Conservation (phyloP, 805 yeast genomes). For the Metschnikowia vanudenii region DNA sequence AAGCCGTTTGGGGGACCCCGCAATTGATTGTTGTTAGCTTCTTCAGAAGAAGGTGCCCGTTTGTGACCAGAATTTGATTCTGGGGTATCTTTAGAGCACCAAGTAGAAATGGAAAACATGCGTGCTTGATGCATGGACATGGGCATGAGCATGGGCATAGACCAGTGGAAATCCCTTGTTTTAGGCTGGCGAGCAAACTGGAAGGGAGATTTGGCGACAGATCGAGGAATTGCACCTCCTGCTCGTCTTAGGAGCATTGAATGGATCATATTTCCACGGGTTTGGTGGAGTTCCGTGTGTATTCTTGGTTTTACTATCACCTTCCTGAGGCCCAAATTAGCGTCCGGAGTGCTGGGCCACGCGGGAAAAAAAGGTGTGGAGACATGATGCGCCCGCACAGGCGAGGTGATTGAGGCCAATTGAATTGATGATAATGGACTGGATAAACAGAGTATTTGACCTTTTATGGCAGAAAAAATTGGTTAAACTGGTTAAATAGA, state of each 20-base stretch:
- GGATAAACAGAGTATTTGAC: too few relatives aligned
- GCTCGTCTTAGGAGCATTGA: not conserved
- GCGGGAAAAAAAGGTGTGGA: constrained; percentile 7
- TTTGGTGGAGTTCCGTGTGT: not conserved
- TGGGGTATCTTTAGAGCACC: not conserved
- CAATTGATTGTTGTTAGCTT: not conserved
- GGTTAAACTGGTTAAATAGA: too few relatives aligned
- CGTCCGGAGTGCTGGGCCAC: not conserved
- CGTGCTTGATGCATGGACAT: not conserved
- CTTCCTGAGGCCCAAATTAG: too few relatives aligned
- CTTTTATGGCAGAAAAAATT: too few relatives aligned
- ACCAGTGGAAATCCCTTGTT: not conserved
- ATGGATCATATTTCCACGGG: not conserved
- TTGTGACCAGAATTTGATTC: not conserved
- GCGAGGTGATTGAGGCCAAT: too few relatives aligned
- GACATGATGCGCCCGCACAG: constrained; percentile 5
- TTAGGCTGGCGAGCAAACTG: not conserved
- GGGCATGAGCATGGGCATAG: not conserved
- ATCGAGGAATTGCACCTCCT: not conserved
- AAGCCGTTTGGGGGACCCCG: not conserved
- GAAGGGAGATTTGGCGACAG: not conserved
- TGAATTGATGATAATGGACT: too few relatives aligned
- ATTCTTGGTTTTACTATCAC: not conserved
- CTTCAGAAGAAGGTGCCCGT: not conserved
- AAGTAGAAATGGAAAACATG: not conserved